A percentile compares a stretch with the other conserved stretches of the same genome.
Evolutionary conservation across 2,329 filamentous ascomycete genomes (phyloP).

Genomic region (Fusarium protoensiforme): DNA sequence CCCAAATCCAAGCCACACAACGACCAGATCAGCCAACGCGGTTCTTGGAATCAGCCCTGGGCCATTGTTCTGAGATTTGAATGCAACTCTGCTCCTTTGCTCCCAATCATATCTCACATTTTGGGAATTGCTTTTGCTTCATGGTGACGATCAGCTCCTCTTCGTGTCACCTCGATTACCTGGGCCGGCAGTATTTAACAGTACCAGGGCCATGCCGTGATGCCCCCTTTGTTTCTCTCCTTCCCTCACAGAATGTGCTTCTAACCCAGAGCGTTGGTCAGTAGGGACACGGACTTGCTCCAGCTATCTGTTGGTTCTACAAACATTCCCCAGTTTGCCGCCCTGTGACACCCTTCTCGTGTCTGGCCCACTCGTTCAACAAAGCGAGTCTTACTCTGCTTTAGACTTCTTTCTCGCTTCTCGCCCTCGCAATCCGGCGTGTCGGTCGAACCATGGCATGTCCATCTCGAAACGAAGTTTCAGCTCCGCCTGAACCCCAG

Average conservation of each 20-base stretch:
- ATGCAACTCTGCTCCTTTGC: slow-evolving; percentile 14
- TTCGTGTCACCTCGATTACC: slow-evolving; percentile 3
- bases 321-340: slow-evolving; percentile 11
- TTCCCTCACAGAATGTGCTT: not conserved
- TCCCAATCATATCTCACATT: slow-evolving; percentile 16
- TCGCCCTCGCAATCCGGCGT: not conserved
- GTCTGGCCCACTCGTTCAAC: slow-evolving; percentile 6
- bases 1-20: slow-evolving; percentile 40
- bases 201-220: not conserved
- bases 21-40: slow-evolving; percentile 23
- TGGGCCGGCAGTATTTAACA: slow-evolving; percentile 6
- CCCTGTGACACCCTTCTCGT: slow-evolving; percentile 8
- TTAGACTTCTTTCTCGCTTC: not conserved
- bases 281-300: slow-evolving; percentile 2
- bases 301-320: slow-evolving; percentile 7
- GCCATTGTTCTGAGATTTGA: slow-evolving; percentile 25
- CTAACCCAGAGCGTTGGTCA: not conserved
- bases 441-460: slow-evolving; percentile 24
- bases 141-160: slow-evolving; percentile 13
- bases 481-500: slow-evolving; percentile 2
- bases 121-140: slow-evolving; percentile 21
- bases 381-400: not conserved
- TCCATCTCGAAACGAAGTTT: slow-evolving; percentile 4
- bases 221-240: not conserved
- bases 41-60: slow-evolving; percentile 3